These are phyloP conservation scores for Sclerotinia subarctica DNA, from an alignment of 2,329 filamentous ascomycete species.

Conservation along the genomic window DNA sequence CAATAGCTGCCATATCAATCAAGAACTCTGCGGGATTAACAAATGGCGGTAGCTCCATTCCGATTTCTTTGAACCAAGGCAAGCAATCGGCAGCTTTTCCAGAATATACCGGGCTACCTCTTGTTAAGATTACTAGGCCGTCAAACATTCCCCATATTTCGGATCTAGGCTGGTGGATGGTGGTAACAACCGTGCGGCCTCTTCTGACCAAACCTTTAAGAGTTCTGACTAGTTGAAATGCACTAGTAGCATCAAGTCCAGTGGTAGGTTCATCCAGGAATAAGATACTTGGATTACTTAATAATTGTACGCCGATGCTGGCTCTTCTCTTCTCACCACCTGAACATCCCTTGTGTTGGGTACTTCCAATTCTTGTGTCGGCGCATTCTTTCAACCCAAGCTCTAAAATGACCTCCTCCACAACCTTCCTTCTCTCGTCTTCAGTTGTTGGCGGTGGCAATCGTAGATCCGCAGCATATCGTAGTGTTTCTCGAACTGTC, in stretches of 20 bases:
- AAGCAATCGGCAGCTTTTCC: constrained; percentile 57
- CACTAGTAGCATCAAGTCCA: constrained; percentile 72
- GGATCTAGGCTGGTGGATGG: constrained; percentile 73
- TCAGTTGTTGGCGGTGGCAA: constrained; percentile 60
- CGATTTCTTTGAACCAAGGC: constrained; percentile 60
- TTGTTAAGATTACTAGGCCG: constrained; percentile 64
- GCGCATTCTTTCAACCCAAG: constrained; percentile 75
- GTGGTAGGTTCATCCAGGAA: constrained; percentile 80
- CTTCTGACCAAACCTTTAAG: constrained; percentile 65
- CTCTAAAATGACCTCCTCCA: constrained; percentile 74
- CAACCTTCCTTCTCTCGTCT: constrained; percentile 58
- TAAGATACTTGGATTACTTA: constrained; percentile 74
- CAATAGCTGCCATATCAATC: constrained; percentile 71
- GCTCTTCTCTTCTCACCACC: constrained; percentile 75
- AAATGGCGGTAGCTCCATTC: constrained; percentile 63
- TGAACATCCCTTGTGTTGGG: constrained; percentile 70
- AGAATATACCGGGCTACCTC: constrained; percentile 66
- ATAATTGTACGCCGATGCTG: constrained; percentile 73
- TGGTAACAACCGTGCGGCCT: constrained; percentile 68
- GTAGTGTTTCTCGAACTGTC: constrained; percentile 72
- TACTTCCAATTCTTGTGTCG: constrained; percentile 69
- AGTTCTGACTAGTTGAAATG: constrained; percentile 69
- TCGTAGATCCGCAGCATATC: constrained; percentile 69
- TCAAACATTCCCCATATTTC: constrained; percentile 80
- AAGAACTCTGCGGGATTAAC: constrained; percentile 76